Evolutionary conservation across 140 eudicot genomes (phyloP), one percentile per base, ranked within the genome.

Genomic region (Ambrosia hybrid): DNA sequence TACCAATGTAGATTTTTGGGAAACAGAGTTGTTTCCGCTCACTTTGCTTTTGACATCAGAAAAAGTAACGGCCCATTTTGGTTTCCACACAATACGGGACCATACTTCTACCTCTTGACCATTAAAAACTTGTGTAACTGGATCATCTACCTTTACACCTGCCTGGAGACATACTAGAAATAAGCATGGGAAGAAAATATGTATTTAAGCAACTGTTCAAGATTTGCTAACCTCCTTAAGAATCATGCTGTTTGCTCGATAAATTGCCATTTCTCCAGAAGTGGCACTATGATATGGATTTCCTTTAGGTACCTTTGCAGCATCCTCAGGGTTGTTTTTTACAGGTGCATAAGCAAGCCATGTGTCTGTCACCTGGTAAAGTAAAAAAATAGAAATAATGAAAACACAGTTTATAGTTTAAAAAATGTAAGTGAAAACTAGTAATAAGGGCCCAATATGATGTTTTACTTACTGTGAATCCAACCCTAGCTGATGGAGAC

Each of bases 291-390:
- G 99, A 81, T 94, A 86, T 38, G 99, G 99, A 74, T 94, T 94
- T 60, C 99, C 99, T 71, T 86, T 94, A 0, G 99, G 99, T 76
- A 94, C 99, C 92, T 94, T 94, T 70, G 99, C 95, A 76, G 99
- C 99, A 83, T 94, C 99, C 59, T 94, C 99, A 30, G 99, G 97
- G 52, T 91, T 94, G 91, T 91, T 94, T 81, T 94, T 94, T 58
- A 94, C 97, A 55, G 99, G 99, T 73, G 99, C 97, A 79, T 94
- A 94, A 81, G 97, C 99, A 71, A 90, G 88, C 99, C 99, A 94
- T 76, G 89, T 69, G 64, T 94, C 99, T 83, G 91, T 82, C 78
- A 86, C 97, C 99, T 94, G 68, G 65, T 15, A 59, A 43, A 30
- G 37, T 67, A 2, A 61, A 33, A 33, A 21, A 38, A 67, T 33